Conservation (phyloP, 148 eudicot genomes). For the Nepenthes gracilis region DNA sequence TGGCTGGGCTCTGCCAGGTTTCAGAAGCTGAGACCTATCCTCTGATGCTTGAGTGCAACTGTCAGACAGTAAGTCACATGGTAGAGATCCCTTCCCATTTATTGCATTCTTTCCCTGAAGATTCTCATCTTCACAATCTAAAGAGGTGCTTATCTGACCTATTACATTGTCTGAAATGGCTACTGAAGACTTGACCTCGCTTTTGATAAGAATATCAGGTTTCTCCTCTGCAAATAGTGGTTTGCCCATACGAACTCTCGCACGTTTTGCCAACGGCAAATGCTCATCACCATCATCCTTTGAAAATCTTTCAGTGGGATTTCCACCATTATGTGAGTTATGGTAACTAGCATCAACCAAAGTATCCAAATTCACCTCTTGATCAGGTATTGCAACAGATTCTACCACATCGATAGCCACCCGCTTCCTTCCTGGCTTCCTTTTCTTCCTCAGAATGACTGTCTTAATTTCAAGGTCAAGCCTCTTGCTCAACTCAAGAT, state of each 20-base stretch:
- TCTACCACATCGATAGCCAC: slow-evolving; percentile 27
- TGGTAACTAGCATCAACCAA: too few species aligned
- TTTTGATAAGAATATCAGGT: slow-evolving; percentile 22
- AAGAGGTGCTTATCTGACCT: slow-evolving; percentile 12
- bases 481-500: slow-evolving; percentile 37
- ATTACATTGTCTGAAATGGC: slow-evolving; percentile 12
- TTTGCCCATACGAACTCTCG: slow-evolving; percentile 93
- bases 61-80: slow-evolving; percentile 17
- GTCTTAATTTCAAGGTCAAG: slow-evolving; percentile 50
- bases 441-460: slow-evolving; percentile 56
- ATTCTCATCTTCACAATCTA: slow-evolving; percentile 22
- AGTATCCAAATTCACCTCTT: slow-evolving; percentile 7
- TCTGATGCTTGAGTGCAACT: slow-evolving; percentile 17
- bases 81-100: slow-evolving; percentile 8
- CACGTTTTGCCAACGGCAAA: slow-evolving; percentile 82
- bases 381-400: slow-evolving; percentile 19
- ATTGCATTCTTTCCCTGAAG: slow-evolving; percentile 14
- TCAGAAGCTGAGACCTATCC: slow-evolving; percentile 29
- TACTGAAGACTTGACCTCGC: slow-evolving; percentile 29
- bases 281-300: slow-evolving; percentile 94
- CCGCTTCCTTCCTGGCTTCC: slow-evolving; percentile 75
- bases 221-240: slow-evolving; percentile 30
- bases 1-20: slow-evolving; percentile 28
- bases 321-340: background rate
- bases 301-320: slow-evolving; percentile 14